These are phyloP conservation scores for Cadophora luteo-olivacea DNA, from an alignment of 2,329 filamentous ascomycete genomes.

Conservation along the genomic window DNA sequence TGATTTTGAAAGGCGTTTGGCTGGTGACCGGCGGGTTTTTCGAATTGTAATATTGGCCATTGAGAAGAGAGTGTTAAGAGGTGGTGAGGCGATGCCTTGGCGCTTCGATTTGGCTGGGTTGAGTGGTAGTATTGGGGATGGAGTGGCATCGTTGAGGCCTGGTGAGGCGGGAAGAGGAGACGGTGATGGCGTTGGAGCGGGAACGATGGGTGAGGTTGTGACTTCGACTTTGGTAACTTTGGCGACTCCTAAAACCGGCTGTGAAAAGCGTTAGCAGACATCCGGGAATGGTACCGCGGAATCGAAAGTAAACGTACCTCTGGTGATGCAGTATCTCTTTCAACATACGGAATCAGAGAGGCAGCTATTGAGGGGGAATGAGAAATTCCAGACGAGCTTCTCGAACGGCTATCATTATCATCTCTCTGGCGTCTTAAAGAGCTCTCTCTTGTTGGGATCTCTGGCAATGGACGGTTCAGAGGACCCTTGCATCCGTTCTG, in stretches of 20 bases:
- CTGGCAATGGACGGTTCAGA: slow-evolving; percentile 28
- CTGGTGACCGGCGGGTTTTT: slow-evolving; percentile 24
- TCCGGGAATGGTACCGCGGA: no score
- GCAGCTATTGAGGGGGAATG: slow-evolving; percentile 29
- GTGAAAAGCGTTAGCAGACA: neutral
- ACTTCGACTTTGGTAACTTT: slow-evolving; percentile 21
- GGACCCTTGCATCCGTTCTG: slow-evolving; percentile 18
- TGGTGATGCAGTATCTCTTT: slow-evolving; percentile 19
- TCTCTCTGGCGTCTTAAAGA: slow-evolving; percentile 13
- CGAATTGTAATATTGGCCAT: slow-evolving; percentile 34
- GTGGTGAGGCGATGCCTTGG: slow-evolving; percentile 25
- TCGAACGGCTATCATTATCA: slow-evolving; percentile 13
- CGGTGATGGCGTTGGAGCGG: neutral
- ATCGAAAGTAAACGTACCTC: slow-evolving; percentile 12
- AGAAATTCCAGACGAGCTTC: slow-evolving; percentile 25
- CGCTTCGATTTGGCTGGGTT: slow-evolving; percentile 17
- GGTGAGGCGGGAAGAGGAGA: neutral
- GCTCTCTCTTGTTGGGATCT: slow-evolving; percentile 26
- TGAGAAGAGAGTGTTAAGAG: slow-evolving; percentile 20
- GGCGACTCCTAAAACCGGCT: slow-evolving; percentile 15
- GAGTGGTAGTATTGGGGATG: neutral
- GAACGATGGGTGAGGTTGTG: slow-evolving; percentile 6
- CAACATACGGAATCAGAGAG: slow-evolving; percentile 25
- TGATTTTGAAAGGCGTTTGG: slow-evolving; percentile 8
- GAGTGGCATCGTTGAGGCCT: neutral